These are phyloP conservation scores for Didymella keratinophila DNA, from an alignment of 2,329 filamentous ascomycete species.

Conservation along the genomic window DNA sequence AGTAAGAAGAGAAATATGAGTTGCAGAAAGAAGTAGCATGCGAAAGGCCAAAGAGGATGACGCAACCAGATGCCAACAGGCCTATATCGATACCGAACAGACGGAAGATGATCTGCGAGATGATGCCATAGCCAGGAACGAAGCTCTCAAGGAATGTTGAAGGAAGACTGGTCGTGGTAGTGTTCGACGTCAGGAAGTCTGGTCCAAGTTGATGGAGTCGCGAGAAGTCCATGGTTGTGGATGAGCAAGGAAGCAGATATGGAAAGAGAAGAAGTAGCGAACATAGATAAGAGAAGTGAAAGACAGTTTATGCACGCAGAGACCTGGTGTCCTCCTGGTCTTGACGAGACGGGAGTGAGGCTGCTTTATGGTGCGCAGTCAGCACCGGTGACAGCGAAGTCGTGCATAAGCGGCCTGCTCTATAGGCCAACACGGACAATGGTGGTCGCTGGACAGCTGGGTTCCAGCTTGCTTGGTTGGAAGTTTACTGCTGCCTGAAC, in stretches of 20 bases:
- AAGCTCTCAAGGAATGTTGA: slow-evolving; percentile 58
- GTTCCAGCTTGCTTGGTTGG: slow-evolving; percentile 6
- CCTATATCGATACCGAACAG: slow-evolving; percentile 59
- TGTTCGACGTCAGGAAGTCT: slow-evolving; percentile 28
- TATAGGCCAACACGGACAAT: not conserved
- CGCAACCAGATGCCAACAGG: slow-evolving; percentile 54
- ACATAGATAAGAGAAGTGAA: not conserved
- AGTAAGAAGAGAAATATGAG: slow-evolving; percentile 30
- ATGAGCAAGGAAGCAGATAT: too few relatives aligned
- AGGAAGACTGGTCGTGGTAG: slow-evolving; percentile 49
- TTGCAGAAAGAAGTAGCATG: slow-evolving; percentile 44
- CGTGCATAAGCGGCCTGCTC: slow-evolving; percentile 9
- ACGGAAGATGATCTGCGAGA: slow-evolving; percentile 54
- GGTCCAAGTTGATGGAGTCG: slow-evolving; percentile 27
- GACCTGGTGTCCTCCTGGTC: not conserved
- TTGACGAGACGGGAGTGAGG: not conserved
- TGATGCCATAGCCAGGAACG: slow-evolving; percentile 60
- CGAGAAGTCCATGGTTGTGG: slow-evolving; percentile 36
- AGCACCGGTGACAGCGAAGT: slow-evolving; percentile 8
- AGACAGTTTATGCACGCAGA: not conserved
- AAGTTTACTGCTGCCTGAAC: slow-evolving; percentile 7
- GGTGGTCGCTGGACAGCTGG: slow-evolving; percentile 5
- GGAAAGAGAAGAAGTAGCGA: not conserved
- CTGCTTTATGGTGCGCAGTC: slow-evolving; percentile 9
- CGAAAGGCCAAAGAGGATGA: slow-evolving; percentile 53